Conservation (phyloP, 495 filamentous ascomycete species). For the Talaromyces thailandensis region DNA sequence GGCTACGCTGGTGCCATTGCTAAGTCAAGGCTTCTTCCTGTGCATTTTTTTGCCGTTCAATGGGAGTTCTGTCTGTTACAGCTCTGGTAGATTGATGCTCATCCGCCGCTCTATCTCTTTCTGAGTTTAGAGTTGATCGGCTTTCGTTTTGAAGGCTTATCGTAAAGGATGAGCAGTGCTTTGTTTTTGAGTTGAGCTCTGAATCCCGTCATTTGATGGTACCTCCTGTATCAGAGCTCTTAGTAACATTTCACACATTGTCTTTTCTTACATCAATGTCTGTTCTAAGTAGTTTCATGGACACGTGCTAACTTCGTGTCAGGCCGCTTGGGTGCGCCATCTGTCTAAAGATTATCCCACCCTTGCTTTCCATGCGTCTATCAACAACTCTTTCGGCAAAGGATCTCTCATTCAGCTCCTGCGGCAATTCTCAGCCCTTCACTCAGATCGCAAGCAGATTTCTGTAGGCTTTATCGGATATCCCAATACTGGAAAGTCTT, state of each 20-base stretch:
- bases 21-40: slow-evolving; percentile 90
- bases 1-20: slow-evolving; percentile 49
- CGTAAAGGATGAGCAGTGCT: slow-evolving; percentile 50
- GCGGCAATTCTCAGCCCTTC: slow-evolving; percentile 87
- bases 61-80: slow-evolving; percentile 93
- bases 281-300: background rate
- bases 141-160: slow-evolving; percentile 72
- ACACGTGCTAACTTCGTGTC: slow-evolving; percentile 31
- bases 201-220: slow-evolving; percentile 33
- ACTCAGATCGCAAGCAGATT: slow-evolving; percentile 86
- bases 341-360: slow-evolving; percentile 85
- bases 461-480: slow-evolving; percentile 84
- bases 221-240: slow-evolving; percentile 64
- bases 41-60: slow-evolving; percentile 34
- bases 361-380: slow-evolving; percentile 82
- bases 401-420: slow-evolving; percentile 69
- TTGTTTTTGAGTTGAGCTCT: slow-evolving; percentile 87
- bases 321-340: slow-evolving; percentile 79
- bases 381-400: slow-evolving; percentile 89
- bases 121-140: slow-evolving; percentile 55
- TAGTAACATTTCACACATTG: slow-evolving; percentile 98
- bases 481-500: slow-evolving; percentile 84
- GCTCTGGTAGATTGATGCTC: slow-evolving; percentile 85
- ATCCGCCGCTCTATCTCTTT: slow-evolving; percentile 58
- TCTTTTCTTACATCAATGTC: background rate